Base-by-base conservation (phyloP, 257 asterid genomes). In the Nicotiana noctiflora region DNA sequence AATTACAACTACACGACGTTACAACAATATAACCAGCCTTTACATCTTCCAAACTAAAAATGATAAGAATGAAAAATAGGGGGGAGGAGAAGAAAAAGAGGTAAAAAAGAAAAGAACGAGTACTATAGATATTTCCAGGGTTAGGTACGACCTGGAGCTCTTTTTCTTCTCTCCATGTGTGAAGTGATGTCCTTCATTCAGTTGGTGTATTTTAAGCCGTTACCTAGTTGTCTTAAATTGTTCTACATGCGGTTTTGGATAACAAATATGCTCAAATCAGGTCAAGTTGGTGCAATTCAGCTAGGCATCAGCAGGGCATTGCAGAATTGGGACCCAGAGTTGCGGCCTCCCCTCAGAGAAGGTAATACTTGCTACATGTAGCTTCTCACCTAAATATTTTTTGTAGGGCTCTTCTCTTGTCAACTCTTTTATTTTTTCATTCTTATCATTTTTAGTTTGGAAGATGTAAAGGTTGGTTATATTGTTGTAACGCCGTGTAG, bases 211-310 rank as follows among this genome's bases (percentile, higher is more conserved):
- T 0, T 0, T 49, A 23, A 46, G 40, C 78, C 51, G 15, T 72
- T 25, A 4, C 4, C 11, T 2, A 1, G 3, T 72, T 46, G 40
- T 32, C 60, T 72, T 72, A 7, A 6, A 13, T 60, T 11, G 18
- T 37, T 59, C 57, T 19, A 37, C 21, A 13, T n/a, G 15, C 52
- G 27, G 70, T 18, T 64, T 76, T 82, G 72, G 44, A 21, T 13
- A 13, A 37, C 75, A 8, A 44, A 53, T 0, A 40, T 23, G 51
- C 31, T 9, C 63, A 68, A 62, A 80, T 81, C 97, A 95, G 99
- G 99, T 84, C 99, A 95, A 88, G 98, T 93, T 84, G 99, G 99
- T 85, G 99, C 99, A 29, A 84, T 93, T 72, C 97, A 89, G 29
- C 80, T 95, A 81, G 99, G 99, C 75, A 86, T 95, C 84, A 95